Base-by-base conservation (phyloP, 1,284 basidiomycete species). In the Wolfiporia cocos region DNA sequence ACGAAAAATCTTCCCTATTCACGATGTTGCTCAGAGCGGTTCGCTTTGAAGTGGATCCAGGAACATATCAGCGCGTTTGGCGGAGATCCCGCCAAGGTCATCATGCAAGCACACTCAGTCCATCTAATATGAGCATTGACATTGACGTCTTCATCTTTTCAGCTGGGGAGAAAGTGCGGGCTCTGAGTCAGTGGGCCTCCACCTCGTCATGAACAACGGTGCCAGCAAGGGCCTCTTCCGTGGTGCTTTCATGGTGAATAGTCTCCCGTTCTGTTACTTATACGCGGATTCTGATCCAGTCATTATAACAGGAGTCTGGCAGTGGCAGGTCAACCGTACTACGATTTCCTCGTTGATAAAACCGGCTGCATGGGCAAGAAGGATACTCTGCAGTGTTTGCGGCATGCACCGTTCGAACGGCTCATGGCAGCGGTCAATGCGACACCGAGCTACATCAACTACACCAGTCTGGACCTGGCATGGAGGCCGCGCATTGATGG, bases 41-140 rank as follows among this genome's bases (percentile, higher is more conserved):
- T 41, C 28, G 79, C 79, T 0, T 57, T 88, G 12, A 57, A 75
- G 44, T 87, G 83, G 83, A 55, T 74, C 0, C 63, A 70, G 22
- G 47, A 64, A 39, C 65, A 73, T 45, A 71, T 74, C 34, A 38
- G 48, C 7, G 52, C 52, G 0, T 71, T 72, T 48, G 67, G 71
- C 5, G 71, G 71, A 3, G 68, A 73, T 46, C 57, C 60, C 45
- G 5, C 28, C n/a, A 64, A 65, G 42, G 58, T 65, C 9, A 65
- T 54, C 12, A 60, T 63, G 60, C 57, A n/a, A 26, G 51, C 14
- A 7, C 6, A 15, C 2, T 3, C 11, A 4, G 0, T 9, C 10
- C 7, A 17, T 12, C 9, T 11, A 3, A 3, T 17, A 11, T 11
- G 17, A 22, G 15, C 34, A 17, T 10, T 22, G 12, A 10, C 3